These are phyloP conservation scores for Wickerhamiella kurtzmanii DNA, from an alignment of 805 yeast genomes.

Conservation along the genomic window DNA sequence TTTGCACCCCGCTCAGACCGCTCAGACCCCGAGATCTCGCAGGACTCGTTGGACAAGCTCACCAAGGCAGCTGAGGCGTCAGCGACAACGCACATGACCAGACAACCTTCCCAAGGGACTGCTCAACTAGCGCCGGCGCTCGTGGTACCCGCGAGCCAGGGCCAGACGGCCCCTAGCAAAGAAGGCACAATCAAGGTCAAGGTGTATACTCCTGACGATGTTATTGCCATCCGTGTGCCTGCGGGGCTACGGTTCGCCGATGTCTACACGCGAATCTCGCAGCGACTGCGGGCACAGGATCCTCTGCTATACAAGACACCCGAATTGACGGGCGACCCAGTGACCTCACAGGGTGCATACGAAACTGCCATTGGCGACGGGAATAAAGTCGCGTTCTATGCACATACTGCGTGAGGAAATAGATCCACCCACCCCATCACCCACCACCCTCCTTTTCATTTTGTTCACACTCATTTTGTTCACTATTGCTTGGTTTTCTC, in stretches of 20 bases:
- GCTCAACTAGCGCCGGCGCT: no score
- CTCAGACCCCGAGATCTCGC: not conserved
- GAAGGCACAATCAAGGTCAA: slow-evolving; percentile 25
- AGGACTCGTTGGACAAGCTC: not conserved
- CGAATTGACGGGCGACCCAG: slow-evolving; percentile 18
- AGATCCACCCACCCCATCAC: slow-evolving; percentile 6
- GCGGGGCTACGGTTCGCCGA: slow-evolving; percentile 21
- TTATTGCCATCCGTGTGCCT: slow-evolving; percentile 29
- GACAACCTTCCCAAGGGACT: no score
- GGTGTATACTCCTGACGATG: slow-evolving; percentile 27
- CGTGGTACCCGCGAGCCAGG: not conserved
- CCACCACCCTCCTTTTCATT: not conserved
- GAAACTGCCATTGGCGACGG: slow-evolving; percentile 20
- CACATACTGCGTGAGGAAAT: slow-evolving; percentile 3
- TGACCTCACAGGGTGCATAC: slow-evolving; percentile 22
- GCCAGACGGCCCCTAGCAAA: not conserved
- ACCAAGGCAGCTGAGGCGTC: not conserved
- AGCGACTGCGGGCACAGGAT: slow-evolving; percentile 22
- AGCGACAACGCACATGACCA: not conserved
- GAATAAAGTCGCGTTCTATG: slow-evolving; percentile 24
- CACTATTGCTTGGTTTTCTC: not conserved
- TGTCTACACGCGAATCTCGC: slow-evolving; percentile 22
- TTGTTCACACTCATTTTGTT: not conserved
- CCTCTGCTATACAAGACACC: slow-evolving; percentile 21
- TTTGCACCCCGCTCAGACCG: no score